These are phyloP conservation scores for Backusella tuberculispora DNA, from an alignment of 192 early-diverging fungal genomes.

Conservation along the genomic window DNA sequence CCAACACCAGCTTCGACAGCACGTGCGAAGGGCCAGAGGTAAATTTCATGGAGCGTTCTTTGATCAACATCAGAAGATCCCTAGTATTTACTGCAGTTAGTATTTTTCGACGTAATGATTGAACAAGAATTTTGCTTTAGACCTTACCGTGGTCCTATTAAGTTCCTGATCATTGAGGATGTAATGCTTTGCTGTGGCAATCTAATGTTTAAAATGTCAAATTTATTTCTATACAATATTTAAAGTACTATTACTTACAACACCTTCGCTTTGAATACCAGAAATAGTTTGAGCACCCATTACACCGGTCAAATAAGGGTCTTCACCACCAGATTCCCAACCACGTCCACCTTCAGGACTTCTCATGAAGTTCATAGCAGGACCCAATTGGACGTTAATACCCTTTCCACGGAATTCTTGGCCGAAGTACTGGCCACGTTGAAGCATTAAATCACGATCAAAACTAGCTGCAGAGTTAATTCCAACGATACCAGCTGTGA, in stretches of 20 bases:
- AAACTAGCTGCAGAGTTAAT: constrained; percentile 67
- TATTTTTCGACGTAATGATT: neutral
- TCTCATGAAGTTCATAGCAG: constrained; percentile 37
- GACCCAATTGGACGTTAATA: constrained; percentile 59
- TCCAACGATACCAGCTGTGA: constrained; percentile 50
- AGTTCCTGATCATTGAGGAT: constrained; percentile 35
- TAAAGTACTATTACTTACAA: constrained; percentile 1
- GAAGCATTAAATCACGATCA: constrained; percentile 51
- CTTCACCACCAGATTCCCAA: constrained; percentile 33
- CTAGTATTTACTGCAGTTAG: neutral
- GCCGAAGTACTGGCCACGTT: constrained; percentile 53
- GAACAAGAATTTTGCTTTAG: neutral
- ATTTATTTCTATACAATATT: neutral
- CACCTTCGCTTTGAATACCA: constrained; percentile 31
- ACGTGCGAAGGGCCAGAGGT: constrained; percentile 59
- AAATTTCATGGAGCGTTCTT: constrained; percentile 62
- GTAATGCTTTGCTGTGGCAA: constrained; percentile 27
- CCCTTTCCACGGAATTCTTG: constrained; percentile 61
- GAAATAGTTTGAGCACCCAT: constrained; percentile 12
- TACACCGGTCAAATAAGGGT: constrained; percentile 29
- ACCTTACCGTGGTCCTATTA: constrained; percentile 14
- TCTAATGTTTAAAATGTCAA: neutral
- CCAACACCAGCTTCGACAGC: constrained; percentile 54
- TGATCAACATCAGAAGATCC: constrained; percentile 52
- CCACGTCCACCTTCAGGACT: constrained; percentile 32